Conservation (phyloP, 441 rosid genomes). For the Corymbia calophylla region DNA sequence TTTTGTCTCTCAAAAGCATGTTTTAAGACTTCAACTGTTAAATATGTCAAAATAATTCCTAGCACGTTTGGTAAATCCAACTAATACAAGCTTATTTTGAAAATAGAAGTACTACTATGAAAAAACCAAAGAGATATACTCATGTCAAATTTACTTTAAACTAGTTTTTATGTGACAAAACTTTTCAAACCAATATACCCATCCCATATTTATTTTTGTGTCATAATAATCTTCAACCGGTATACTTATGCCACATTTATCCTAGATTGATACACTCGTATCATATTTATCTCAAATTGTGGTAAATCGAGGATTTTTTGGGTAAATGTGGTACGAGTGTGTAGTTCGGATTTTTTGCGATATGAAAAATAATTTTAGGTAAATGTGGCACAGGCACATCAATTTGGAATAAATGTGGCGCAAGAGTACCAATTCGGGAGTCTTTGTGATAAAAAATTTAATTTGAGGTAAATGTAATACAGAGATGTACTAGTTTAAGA, state of each 20-base stretch:
- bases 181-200: too few species aligned
- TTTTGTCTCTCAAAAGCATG: neutral
- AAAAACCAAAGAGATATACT: too few species aligned
- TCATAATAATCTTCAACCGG: too few species aligned
- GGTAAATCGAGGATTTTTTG: neutral
- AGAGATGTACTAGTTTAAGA: accelerated
- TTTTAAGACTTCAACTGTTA: neutral
- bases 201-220: too few species aligned
- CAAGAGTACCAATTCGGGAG: accelerated
- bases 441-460: neutral
- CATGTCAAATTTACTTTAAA: too few species aligned
- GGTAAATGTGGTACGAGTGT: neutral
- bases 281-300: neutral
- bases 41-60: neutral
- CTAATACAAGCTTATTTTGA: neutral
- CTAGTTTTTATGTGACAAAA: too few species aligned
- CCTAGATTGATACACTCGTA: neutral
- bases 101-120: neutral
- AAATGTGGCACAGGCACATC: accelerated
- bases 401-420: neutral
- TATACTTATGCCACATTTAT: neutral
- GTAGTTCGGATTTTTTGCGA: neutral
- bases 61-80: neutral
- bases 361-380: neutral
- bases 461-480: neutral